Evolutionary conservation across 352 stramenopile genomes (phyloP), one percentile per base, ranked within the genome.

Genomic region (Phytopythium vexans): DNA sequence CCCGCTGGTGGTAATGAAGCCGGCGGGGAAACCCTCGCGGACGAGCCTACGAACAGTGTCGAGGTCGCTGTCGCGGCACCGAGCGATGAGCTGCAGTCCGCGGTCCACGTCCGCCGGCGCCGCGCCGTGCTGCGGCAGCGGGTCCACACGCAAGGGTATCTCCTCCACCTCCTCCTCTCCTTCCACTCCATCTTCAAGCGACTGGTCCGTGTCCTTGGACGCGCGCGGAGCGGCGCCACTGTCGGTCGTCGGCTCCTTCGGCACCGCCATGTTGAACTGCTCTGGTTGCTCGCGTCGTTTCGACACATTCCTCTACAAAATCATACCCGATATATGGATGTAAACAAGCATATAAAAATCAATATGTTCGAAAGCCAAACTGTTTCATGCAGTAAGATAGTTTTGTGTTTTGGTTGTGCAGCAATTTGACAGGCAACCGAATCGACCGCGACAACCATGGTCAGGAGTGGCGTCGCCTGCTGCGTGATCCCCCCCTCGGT

Each of bases 1-100:
- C 2, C 72, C 72, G n/a, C 64, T 82, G 60, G 84, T 89, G n/a
- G 82, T 78, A 35, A 88, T 70, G 50, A 94, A 94, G 0, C 79
- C 77, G 0, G 74, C 77, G 0, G 79, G 71, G 1, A 72, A 71
- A 8, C 79, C 76, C 33, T 82, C 72, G 7, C 42, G 52, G 50
- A 88, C 52, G 21, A 75, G 72, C 42, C 68, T 54, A 2, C 60
- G 58, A 39, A 89, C 77, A 0, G 52, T 50, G 1, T 51, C 49
- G 8, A 82, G 56, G 39, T 72, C 68, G 1, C 66, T 70, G 45
- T 87, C 67, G 15, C 69, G 80, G 57, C 80, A 91, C 33, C 76
- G 67, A 42, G 87, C 71, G 46, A 89, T 82, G 15, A 94, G 65
- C 11, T 68, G 66, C 53, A 81, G 44, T 1, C 78, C 81, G 33